Percentiles rank a stretch among this genome's conserved stretches.
phyloP scores from a whole-genome alignment of 768 basidiomycete species.

The Trametes maxima region DNA sequence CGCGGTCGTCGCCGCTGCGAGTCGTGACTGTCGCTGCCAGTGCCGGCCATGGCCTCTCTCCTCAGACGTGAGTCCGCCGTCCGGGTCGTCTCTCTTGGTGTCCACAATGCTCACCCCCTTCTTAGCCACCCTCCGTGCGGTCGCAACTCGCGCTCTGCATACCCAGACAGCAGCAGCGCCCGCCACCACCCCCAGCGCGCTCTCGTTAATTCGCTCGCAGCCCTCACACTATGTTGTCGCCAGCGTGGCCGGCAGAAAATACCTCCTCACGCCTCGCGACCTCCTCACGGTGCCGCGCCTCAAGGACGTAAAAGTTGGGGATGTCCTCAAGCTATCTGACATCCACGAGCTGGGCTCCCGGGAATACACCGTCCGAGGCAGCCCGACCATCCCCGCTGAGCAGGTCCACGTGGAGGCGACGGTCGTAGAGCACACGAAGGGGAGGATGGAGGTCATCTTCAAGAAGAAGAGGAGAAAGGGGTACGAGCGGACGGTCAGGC shows the following conservation, averaged over 20 bases:
- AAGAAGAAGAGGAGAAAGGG: conserved; percentile 99
- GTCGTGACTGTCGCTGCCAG: neutral
- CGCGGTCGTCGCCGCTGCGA: conserved; percentile 17
- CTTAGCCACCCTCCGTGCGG: conserved; percentile 25
- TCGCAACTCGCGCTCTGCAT: conserved; percentile 35
- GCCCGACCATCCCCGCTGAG: conserved; percentile 65
- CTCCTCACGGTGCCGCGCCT: conserved; percentile 92
- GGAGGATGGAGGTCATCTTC: conserved; percentile 86
- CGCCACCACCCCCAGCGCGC: conserved; percentile 57
- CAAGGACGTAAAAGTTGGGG: conserved; percentile 83
- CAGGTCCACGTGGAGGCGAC: conserved; percentile 81
- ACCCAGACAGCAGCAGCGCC: conserved; percentile 34
- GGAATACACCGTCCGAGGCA: conserved; percentile 88
- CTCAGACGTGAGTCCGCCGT: conserved; percentile 30
- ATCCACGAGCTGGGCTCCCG: conserved; percentile 95
- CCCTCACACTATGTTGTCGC: conserved; percentile 93
- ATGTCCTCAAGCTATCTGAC: conserved; percentile 77
- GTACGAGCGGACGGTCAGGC: conserved; percentile 90
- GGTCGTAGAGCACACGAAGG: conserved; percentile 97
- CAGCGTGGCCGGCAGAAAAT: conserved; percentile 81
- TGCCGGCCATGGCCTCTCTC: conserved; percentile 31
- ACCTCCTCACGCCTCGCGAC: conserved; percentile 89
- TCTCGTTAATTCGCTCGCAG: conserved; percentile 85
- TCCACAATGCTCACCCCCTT: neutral
- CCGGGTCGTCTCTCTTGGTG: conserved; percentile 1